A percentile compares a stretch with the other conserved stretches of the same genome.
Conservation (phyloP, 768 basidiomycete genomes). For the Gymnopilus dilepis region DNA sequence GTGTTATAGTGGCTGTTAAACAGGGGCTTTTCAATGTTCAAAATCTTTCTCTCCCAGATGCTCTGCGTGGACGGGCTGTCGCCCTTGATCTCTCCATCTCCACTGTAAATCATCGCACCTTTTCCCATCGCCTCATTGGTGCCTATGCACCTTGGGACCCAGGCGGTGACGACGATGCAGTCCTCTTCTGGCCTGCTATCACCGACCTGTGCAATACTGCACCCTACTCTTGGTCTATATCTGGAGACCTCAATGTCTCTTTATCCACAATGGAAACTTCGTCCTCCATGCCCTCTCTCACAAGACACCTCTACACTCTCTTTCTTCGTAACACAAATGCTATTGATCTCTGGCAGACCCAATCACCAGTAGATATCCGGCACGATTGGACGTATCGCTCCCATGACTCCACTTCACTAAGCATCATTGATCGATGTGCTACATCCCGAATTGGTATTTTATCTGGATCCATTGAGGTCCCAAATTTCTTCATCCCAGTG, state of each 20-base stretch:
- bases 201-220: constrained; percentile 7
- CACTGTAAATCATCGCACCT: background rate
- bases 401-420: background rate
- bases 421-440: background rate
- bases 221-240: constrained; percentile 21
- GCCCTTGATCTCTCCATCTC: background rate
- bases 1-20: background rate
- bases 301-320: background rate
- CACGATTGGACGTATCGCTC: background rate
- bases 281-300: background rate
- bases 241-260: constrained; percentile 26
- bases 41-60: background rate
- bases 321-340: background rate
- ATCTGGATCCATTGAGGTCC: background rate
- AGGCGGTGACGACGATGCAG: constrained; percentile 5
- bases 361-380: background rate
- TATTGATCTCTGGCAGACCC: background rate
- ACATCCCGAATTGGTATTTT: background rate
- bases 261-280: constrained; percentile 1
- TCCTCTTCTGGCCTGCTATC: constrained; percentile 21
- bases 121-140: constrained; percentile 20
- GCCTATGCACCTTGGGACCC: constrained; percentile 36
- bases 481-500: background rate
- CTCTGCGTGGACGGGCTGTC: background rate
- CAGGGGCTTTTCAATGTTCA: background rate